Evolutionary conservation across 1,284 basidiomycete genomes (phyloP).

Genomic region (Ganoderma sinense): DNA sequence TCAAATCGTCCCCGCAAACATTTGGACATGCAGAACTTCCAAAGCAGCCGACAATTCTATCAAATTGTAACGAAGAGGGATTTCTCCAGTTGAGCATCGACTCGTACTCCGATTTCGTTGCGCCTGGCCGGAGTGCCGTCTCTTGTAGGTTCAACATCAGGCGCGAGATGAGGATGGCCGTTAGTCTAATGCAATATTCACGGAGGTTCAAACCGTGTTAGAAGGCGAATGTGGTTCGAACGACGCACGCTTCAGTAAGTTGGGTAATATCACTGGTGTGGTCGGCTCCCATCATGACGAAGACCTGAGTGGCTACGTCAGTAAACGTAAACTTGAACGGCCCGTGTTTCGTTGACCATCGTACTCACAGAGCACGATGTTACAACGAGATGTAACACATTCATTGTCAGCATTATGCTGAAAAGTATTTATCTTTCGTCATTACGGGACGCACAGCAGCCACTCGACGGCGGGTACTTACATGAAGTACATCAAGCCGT

Average conservation of each 20-base stretch:
- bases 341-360: background rate
- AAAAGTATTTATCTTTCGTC: background rate
- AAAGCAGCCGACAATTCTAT: background rate
- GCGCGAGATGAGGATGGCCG: slow-evolving; percentile 2
- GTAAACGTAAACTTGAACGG: too few relatives aligned
- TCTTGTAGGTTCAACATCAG: slow-evolving; percentile 8
- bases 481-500: slow-evolving; percentile 5
- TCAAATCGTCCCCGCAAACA: too few relatives aligned
- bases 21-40: background rate
- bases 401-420: slow-evolving; percentile 5
- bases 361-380: background rate
- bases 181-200: background rate
- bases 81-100: background rate
- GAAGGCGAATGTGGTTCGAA: too few relatives aligned
- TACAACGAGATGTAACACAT: background rate
- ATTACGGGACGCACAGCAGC: too few relatives aligned
- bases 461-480: background rate
- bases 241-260: background rate
- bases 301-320: background rate
- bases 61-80: background rate
- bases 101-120: background rate
- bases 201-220: background rate
- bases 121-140: background rate
- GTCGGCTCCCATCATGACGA: background rate
- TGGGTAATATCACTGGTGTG: background rate